Evolutionary conservation across 345 rosid species (phyloP), one percentile per base, ranked within the genome.

Genomic region (Odontarrhena argentea): DNA sequence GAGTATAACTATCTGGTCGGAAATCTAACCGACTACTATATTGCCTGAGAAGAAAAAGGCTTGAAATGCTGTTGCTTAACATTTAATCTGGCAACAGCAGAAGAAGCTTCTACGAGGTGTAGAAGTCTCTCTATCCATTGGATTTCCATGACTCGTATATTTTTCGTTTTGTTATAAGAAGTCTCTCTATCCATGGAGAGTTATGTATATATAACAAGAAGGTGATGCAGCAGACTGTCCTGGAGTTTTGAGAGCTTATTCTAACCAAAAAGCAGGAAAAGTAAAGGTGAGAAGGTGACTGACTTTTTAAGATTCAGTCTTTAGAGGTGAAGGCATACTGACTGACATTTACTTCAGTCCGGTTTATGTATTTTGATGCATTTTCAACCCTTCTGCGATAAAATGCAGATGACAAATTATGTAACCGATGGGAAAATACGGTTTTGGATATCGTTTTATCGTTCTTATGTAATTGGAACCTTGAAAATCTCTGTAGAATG

Each of bases 1-100:
- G 87, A 84, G 60, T 84, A 74, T 54, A 88, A 86, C 74, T 93
- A 88, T 59, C 84, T 90, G 30, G 82, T 77, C 8, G 96, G 84
- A 56, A 80, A 85, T 63, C 49, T 83, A 55, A 69, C 78, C 67
- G 94, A 86, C 55, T 93, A 88, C 70, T 88, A 77, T 70, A 63
- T 74, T 51, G 71, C 82, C 14, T 82, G 78, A 77, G 48, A 22
- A 1, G 49, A 32, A 24, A 49, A 49, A 53, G 75, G 50, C 28
- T 71, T 13, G 44, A 60, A 49, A 65, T 43, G 72, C 63, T 74
- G 73, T 67, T 60, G 73, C 77, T 53, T 60, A 60, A 44, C 26
- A 53, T 67, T 67, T 73, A 52, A 40, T 41, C 49, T 6, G 11
- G 68, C 73, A 52, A 63, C 69, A 55, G 64, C 55, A 57, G 13